Evolutionary conservation across 2,329 filamentous ascomycete species (phyloP), one percentile per base, ranked within the genome.

Genomic region (Nemania sp.): DNA sequence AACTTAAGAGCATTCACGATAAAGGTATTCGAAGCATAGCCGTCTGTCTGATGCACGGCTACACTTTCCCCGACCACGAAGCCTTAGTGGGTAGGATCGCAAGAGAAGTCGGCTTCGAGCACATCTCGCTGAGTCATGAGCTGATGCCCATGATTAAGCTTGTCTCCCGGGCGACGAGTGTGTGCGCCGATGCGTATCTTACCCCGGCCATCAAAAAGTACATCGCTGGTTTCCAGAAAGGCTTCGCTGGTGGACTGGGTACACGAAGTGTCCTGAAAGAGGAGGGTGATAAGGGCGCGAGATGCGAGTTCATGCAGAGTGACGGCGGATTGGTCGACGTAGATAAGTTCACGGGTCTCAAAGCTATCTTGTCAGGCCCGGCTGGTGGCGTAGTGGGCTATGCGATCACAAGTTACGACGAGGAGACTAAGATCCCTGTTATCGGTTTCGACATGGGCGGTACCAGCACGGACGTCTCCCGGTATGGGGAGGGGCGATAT

Each of bases 251-350:
- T 10, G 90, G 91, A 0, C 78, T 97, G 0, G 92, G 92, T 2
- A 88, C 86, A 0, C 85, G 88, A 68, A 91, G 87, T 62, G 89
- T 95, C 4, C 87, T 89, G 73, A 79, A 85, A 15, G 84, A 88
- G 62, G 75, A 79, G 29, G 89, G 88, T 0, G 75, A 80, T 5
- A 89, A 83, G 68, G 90, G 89, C 3, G 90, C 91, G 3, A 82
- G 93, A 64, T 97, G 93, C 77, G 92, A 97, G 73, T 97, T 97
- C 68, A 97, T 97, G 92, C 92, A 97, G 74, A 92, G 89, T 10
- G 91, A 96, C 65, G 91, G 91, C 20, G 86, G 87, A 0, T 73
- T 89, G 1, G 85, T 89, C 0, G 90, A 92, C 65, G 89, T 92
- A 0, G 87, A 90, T 57, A 88, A 86, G 66, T 96, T 97, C 71